phyloP scores from a whole-genome alignment of 371 early-diverging fungal species.

The Enterospora canceri region DNA sequence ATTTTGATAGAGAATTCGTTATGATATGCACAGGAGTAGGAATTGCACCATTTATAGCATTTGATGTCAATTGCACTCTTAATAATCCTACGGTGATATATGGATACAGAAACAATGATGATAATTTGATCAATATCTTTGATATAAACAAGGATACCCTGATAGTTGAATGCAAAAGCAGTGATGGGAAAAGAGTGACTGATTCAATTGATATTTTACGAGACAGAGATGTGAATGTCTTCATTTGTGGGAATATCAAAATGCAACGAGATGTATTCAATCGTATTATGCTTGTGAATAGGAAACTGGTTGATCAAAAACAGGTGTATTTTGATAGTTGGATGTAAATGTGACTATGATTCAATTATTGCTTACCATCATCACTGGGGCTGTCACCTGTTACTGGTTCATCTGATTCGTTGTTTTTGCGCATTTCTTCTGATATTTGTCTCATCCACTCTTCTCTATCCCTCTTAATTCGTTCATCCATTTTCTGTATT shows the following conservation, averaged over 20 bases:
- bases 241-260: constrained; percentile 35
- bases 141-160: background rate
- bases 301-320: constrained; percentile 19
- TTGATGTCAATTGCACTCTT: constrained; percentile 31
- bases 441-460: no score
- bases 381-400: no score
- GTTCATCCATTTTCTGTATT: no score
- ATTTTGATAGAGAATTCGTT: constrained; percentile 17
- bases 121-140: constrained; percentile 33
- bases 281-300: constrained; percentile 10
- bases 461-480: no score
- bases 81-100: constrained; percentile 42
- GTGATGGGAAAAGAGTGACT: constrained; percentile 20
- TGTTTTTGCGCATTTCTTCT: no score
- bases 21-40: constrained; percentile 55
- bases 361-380: no score
- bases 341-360: constrained; percentile 9
- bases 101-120: constrained; percentile 50
- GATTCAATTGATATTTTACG: constrained; percentile 25
- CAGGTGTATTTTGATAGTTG: constrained; percentile 38
- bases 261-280: constrained; percentile 37
- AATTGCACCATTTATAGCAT: constrained; percentile 54
- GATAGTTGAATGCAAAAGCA: constrained; percentile 18
- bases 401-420: no score
- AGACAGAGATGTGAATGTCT: constrained; percentile 12